These are phyloP conservation scores for Russula sp. DNA, from an alignment of 768 basidiomycete genomes.

Conservation along the genomic window DNA sequence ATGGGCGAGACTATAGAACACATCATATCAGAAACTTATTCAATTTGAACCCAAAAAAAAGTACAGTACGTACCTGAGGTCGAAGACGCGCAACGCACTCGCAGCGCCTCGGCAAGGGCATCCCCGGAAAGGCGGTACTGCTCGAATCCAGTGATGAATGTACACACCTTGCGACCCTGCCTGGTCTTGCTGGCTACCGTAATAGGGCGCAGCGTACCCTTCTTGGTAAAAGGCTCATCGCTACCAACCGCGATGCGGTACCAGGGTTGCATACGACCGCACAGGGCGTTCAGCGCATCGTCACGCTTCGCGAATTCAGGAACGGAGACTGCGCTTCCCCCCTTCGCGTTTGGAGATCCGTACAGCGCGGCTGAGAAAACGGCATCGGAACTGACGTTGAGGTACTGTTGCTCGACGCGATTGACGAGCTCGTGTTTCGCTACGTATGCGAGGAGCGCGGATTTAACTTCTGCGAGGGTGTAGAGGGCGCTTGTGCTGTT, in stretches of 20 bases:
- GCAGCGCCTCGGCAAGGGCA: conserved; percentile 73
- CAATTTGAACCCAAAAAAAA: not conserved
- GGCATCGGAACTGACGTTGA: conserved; percentile 57
- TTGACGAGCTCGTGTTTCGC: conserved; percentile 60
- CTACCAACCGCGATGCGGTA: conserved; percentile 58
- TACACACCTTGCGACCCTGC: conserved; percentile 76
- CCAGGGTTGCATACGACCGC: conserved; percentile 74
- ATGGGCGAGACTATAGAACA: conserved; percentile 53
- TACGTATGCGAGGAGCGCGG: conserved; percentile 62
- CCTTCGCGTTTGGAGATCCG: conserved; percentile 34
- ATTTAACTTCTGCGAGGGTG: conserved; percentile 53
- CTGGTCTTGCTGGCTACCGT: conserved; percentile 65
- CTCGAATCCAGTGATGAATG: conserved; percentile 77
- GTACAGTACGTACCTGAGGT: conserved; percentile 60
- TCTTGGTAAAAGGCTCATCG: conserved; percentile 58
- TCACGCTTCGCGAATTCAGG: conserved; percentile 64
- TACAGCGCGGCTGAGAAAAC: conserved; percentile 36
- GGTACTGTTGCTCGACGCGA: conserved; percentile 58
- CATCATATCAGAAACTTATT: not conserved
- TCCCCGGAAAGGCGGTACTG: conserved; percentile 67
- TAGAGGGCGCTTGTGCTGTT: conserved; percentile 54
- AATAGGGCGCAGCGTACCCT: conserved; percentile 71
- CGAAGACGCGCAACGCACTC: conserved; percentile 72
- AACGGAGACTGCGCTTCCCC: conserved; percentile 13
- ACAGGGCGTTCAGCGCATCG: conserved; percentile 52